Base-by-base conservation (phyloP, 495 filamentous ascomycete species). In the Penicillium pulvis region DNA sequence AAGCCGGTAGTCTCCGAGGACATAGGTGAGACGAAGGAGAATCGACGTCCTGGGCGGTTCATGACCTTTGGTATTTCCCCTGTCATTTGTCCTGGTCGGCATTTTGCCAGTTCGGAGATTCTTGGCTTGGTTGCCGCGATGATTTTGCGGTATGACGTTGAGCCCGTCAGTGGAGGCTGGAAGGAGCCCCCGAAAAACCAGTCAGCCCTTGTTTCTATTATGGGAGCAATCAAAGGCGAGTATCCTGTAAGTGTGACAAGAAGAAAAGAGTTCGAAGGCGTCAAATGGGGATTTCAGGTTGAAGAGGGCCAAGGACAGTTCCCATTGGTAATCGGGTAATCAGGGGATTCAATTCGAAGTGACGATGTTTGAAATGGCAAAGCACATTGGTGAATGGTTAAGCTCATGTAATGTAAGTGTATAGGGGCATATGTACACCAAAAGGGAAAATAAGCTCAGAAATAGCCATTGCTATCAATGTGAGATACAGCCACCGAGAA, bases 21-120 rank as follows among this genome's bases (percentile, higher is more conserved):
- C 6, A 8, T 36, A 31, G 54, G 54, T 6, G 47, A 52, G 12
- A 51, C 52, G 10, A 57, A 64, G 9, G 57, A 58, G 3, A n/a
- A 46, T 26, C 53, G 65, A 2, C 57, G 65, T 12, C 24, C 65
- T 9, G 61, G 64, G 16, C 74, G 65, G 2, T 78, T 77, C 51
- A 54, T 76, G 47, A 53, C 66, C 0, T 82, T 82, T 59, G 79
- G 80, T 11, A 59, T 75, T 1, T 76, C 79, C 20, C 70, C 69
- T 1, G 63, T 62, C 8, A 66, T 79, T 33, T 83, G 79, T 60
- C 78, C 79, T 16, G 79, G 80, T 8, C 62, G 79, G 11, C 73
- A 81, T 61, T 82, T 81, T 65, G 79, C 77, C 3, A 71, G 62
- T 10, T 65, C 67, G 19, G 77, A 79, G 58, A 74, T 81, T 35